Percentiles rank a stretch among this genome's conserved stretches.
Evolutionary conservation across 176 grass and related monocot species (phyloP).

Genomic region (Carex myosuroides): DNA sequence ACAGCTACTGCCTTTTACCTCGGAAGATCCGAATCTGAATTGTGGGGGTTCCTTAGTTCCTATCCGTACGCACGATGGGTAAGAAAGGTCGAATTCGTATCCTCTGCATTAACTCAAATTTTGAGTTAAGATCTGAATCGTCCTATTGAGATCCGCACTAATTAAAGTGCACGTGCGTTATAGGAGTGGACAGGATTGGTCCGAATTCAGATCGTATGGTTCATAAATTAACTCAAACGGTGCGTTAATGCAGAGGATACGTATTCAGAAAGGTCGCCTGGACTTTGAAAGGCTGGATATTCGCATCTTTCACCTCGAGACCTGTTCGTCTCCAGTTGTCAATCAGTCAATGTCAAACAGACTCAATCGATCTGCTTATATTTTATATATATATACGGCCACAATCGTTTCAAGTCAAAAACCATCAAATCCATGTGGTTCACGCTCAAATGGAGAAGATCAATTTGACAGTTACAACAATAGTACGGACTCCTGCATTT

Average conservation of each 20-base stretch:
- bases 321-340: not conserved
- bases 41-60: no score
- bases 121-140: no score
- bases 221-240: no score
- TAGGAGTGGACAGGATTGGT: no score
- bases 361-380: not conserved
- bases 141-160: no score
- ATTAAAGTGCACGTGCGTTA: no score
- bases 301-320: not conserved
- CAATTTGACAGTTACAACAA: not conserved
- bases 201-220: no score
- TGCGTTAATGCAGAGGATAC: no score
- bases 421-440: not conserved
- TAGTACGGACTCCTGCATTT: not conserved
- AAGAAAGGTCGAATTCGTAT: not conserved
- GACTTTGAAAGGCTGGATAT: constrained; percentile 3
- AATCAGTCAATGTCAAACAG: not conserved
- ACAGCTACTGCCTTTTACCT: no score
- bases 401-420: not conserved
- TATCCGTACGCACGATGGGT: constrained; percentile 10
- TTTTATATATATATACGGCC: not conserved
- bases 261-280: not conserved
- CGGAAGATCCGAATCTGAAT: no score
- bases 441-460: not conserved
- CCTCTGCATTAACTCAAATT: no score